Evolutionary conservation across 164 flowering plant species (phyloP).

Genomic region (Magnolia officinalis): DNA sequence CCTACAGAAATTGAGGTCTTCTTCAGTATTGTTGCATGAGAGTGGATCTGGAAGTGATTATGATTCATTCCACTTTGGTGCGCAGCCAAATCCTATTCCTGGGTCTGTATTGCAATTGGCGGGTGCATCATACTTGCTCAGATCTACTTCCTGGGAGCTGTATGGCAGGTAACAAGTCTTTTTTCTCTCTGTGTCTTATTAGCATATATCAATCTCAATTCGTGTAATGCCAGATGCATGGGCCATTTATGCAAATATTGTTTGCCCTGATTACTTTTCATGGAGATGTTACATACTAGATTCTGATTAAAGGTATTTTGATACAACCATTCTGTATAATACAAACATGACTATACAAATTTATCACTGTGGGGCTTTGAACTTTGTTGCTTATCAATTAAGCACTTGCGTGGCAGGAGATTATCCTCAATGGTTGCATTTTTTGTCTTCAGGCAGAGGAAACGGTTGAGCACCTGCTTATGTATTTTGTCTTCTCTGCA

Average conservation of each 20-base stretch:
- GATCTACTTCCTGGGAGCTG: constrained; percentile 87
- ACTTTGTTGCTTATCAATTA: too few species aligned
- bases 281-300: not conserved
- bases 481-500: too few species aligned
- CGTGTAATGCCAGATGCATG: not conserved
- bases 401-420: too few species aligned
- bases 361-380: too few species aligned
- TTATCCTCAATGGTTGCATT: too few species aligned
- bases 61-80: constrained; percentile 47
- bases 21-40: constrained; percentile 48
- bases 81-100: constrained; percentile 76
- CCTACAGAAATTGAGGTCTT: constrained; percentile 50
- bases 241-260: not conserved
- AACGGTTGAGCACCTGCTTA: too few species aligned
- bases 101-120: constrained; percentile 62
- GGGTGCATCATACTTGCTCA: constrained; percentile 82
- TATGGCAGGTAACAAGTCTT: constrained; percentile 71
- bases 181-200: not conserved
- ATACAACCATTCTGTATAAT: too few species aligned
- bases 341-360: too few species aligned
- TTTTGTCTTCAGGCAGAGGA: too few species aligned
- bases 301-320: not conserved
- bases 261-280: not conserved
- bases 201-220: not conserved
- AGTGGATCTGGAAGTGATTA: constrained; percentile 33